These are phyloP conservation scores for Lichtheimia corymbifera DNA, from an alignment of 371 early-diverging fungal genomes.

Conservation along the genomic window DNA sequence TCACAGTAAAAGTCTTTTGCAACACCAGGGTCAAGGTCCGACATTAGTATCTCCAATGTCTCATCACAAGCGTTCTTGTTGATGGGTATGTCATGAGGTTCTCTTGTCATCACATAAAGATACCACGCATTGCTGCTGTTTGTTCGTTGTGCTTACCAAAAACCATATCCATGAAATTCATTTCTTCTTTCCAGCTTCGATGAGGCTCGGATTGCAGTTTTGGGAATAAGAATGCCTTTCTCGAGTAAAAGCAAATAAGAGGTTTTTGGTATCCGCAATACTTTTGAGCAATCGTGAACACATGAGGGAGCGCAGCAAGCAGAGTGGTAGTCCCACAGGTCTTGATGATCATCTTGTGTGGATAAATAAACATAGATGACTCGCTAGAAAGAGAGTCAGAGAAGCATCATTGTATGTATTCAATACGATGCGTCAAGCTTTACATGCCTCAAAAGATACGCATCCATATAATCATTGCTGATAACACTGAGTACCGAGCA, in stretches of 20 bases:
- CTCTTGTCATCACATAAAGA: constrained; percentile 79
- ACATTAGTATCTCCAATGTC: constrained; percentile 96
- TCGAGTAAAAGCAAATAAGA: constrained; percentile 89
- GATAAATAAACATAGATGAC: constrained; percentile 95
- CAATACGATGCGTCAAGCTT: neutral
- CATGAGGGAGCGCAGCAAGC: constrained; percentile 78
- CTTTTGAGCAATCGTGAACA: constrained; percentile 79
- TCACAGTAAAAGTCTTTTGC: constrained; percentile 66
- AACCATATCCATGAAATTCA: constrained; percentile 66
- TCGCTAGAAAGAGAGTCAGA: constrained; percentile 55
- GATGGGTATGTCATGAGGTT: constrained; percentile 44
- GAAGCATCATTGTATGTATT: constrained; percentile 4
- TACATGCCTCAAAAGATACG: constrained; percentile 82
- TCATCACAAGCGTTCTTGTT: constrained; percentile 64
- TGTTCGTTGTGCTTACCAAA: constrained; percentile 50
- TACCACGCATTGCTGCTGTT: constrained; percentile 92
- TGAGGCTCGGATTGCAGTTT: constrained; percentile 88
- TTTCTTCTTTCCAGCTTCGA: constrained; percentile 89
- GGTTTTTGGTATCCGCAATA: constrained; percentile 71
- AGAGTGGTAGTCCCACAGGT: constrained; percentile 97
- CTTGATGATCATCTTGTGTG: constrained; percentile 91
- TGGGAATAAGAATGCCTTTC: constrained; percentile 96
- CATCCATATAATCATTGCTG: constrained; percentile 76
- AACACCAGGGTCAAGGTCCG: constrained; percentile 75
- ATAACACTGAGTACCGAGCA: constrained; percentile 90